Evolutionary conservation across 768 basidiomycete genomes (phyloP), one percentile per base, ranked within the genome.

Genomic region (Lentinula guzmanii): DNA sequence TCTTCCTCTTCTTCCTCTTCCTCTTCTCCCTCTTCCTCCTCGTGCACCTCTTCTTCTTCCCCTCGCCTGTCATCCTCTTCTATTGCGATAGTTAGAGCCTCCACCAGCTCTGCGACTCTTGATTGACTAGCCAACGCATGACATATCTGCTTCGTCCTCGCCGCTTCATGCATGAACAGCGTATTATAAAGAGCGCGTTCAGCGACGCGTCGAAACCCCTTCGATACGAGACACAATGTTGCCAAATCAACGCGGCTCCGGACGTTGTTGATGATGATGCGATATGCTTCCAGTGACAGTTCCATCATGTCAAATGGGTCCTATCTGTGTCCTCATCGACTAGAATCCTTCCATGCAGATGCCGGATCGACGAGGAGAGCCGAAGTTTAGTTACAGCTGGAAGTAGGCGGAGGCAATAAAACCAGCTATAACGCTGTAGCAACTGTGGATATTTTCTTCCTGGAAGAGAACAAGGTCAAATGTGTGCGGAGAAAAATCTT

Each of bases 131-230:
- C 72, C 54, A 89, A 75, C 18, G 83, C 73, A 18, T 68, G 65
- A 70, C 85, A 86, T 13, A 86, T 70, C 16, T 70, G 62, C n/a
- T 75, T 70, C 5, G 79, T 78, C 46, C 73, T 68, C 58, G 67
- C 65, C 35, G 74, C 67, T 60, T 79, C 75, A 50, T 71, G 72
- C 68, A 86, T 69, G 62, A 78, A 76, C 15, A 89, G 71, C 1
- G 82, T 84, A 63, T 81, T 84, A 74, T 89, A 89, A 4, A 89
- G 72, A 3, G 78, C 79, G 51, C 74, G 78, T 67, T 88, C 85
- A 16, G 84, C 83, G 54, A 77, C 82, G 50, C 68, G 69, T 61
- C 77, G 82, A 66, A 88, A 86, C 13, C 71, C 70, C 67, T 76
- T 82, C 62, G 79, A 86, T 28, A 88, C 86, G 65, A 79, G 75